phyloP scores from a whole-genome alignment of 371 early-diverging fungal genomes.

The Mucor saturninus region DNA sequence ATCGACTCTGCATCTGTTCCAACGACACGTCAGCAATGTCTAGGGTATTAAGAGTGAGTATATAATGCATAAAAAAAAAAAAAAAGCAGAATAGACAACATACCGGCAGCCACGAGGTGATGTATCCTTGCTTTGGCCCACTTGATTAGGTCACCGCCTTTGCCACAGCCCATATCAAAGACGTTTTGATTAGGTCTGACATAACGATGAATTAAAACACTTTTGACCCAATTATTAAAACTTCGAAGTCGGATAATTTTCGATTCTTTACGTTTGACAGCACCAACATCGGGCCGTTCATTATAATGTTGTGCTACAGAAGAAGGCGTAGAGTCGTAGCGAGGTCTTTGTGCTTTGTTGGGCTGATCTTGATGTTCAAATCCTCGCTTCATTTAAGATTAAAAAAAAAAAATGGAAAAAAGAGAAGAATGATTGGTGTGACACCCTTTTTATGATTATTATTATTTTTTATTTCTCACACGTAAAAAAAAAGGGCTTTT shows the following conservation, averaged over 20 bases:
- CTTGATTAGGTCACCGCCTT: conserved; percentile 99
- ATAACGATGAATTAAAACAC: conserved; percentile 81
- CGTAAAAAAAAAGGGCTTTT: not conserved
- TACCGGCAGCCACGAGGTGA: conserved; percentile 77
- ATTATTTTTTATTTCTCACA: not conserved
- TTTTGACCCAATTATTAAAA: conserved; percentile 98
- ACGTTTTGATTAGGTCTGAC: conserved; percentile 59
- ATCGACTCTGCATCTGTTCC: conserved; percentile 86
- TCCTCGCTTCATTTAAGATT: conserved; percentile 16
- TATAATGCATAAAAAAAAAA: not conserved
- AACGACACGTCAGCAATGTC: conserved; percentile 96
- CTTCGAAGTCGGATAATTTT: conserved; percentile 84
- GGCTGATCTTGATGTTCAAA: not conserved
- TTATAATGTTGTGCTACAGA: conserved; percentile 95
- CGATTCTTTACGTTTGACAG: conserved; percentile 78
- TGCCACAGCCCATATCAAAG: conserved; percentile 98
- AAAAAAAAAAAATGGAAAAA: conserved; percentile 14
- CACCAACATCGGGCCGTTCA: conserved; percentile 79
- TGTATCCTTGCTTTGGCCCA: conserved; percentile 79
- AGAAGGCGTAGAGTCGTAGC: conserved; percentile 17
- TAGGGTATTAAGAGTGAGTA: conserved; percentile 17
- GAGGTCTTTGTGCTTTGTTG: not conserved
- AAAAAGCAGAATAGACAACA: not conserved
- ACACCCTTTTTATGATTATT: not conserved
- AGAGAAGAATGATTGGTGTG: not conserved